Evolutionary conservation across 352 stramenopile species (phyloP).

Genomic region (Albugo candida): DNA sequence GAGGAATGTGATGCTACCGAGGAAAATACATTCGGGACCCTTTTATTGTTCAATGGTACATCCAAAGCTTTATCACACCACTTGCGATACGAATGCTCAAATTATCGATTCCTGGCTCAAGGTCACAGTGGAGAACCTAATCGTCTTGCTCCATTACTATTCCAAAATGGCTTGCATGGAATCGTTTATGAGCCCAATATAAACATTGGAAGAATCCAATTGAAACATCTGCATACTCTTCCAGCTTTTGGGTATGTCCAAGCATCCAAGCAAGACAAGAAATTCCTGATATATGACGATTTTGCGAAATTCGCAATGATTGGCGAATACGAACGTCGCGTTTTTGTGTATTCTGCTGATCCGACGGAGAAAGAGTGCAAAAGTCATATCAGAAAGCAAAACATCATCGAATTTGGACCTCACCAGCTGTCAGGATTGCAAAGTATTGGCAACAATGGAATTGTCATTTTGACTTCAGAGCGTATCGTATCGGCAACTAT

Average conservation of each 20-base stretch:
- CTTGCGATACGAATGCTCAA: slow-evolving; percentile 43
- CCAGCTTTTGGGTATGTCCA: slow-evolving; percentile 72
- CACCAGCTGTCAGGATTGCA: slow-evolving; percentile 40
- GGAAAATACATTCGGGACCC: slow-evolving; percentile 35
- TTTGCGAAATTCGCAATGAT: slow-evolving; percentile 33
- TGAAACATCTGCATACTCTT: slow-evolving; percentile 32
- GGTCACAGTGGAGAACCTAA: background rate
- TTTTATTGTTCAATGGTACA: slow-evolving; percentile 27
- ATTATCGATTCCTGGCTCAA: slow-evolving; percentile 35
- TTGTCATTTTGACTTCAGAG: slow-evolving; percentile 34
- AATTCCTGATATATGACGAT: slow-evolving; percentile 48
- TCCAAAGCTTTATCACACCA: slow-evolving; percentile 20
- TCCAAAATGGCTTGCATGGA: slow-evolving; percentile 67
- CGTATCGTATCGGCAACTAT: slow-evolving; percentile 20
- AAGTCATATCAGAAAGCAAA: slow-evolving; percentile 32
- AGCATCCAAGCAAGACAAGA: slow-evolving; percentile 76
- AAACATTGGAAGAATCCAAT: slow-evolving; percentile 4
- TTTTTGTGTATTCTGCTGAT: slow-evolving; percentile 51
- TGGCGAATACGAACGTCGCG: slow-evolving; percentile 51
- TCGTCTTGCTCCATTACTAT: slow-evolving; percentile 20
- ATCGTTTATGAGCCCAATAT: slow-evolving; percentile 23
- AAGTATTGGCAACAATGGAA: slow-evolving; percentile 17
- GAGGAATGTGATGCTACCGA: slow-evolving; percentile 68
- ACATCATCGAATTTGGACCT: slow-evolving; percentile 49
- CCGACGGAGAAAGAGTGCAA: slow-evolving; percentile 11